Evolutionary conservation across 139 green algal species (phyloP).

Genomic region (Chlorella sp.): DNA sequence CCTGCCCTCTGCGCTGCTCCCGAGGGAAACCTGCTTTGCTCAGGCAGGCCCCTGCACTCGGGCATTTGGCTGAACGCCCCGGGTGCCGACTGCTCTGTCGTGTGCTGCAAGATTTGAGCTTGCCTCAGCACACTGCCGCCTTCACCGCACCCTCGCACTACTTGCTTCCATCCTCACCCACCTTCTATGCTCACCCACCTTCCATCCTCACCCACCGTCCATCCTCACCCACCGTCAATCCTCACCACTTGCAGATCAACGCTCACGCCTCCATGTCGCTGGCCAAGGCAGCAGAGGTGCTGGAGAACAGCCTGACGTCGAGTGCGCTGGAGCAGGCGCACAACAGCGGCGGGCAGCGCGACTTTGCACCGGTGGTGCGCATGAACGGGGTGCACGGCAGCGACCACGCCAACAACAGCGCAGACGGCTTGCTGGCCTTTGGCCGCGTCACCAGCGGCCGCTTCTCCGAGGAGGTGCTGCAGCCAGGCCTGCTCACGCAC

Average conservation of each 20-base stretch:
- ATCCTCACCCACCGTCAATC: background rate
- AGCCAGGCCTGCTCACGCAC: background rate
- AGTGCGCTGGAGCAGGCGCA: conserved; percentile 44
- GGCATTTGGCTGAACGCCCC: too few relatives aligned
- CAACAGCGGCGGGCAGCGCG: background rate
- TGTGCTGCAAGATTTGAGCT: background rate
- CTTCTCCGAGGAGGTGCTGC: background rate
- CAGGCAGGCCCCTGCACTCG: background rate
- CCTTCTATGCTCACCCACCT: background rate
- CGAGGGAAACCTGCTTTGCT: too few relatives aligned
- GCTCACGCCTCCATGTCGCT: background rate
- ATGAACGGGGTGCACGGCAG: background rate
- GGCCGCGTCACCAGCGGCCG: background rate
- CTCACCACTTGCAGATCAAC: conserved; percentile 11
- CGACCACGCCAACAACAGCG: conserved; percentile 6
- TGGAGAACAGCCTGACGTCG: conserved; percentile 29
- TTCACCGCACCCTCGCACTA: too few relatives aligned
- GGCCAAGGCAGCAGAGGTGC: conserved; percentile 5
- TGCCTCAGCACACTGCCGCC: too few relatives aligned
- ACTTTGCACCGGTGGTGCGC: background rate
- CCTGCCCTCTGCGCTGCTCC: too few relatives aligned
- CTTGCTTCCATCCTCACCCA: background rate
- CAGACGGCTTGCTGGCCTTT: background rate
- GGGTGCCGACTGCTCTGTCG: too few relatives aligned
- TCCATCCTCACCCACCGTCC: background rate